A percentile compares a stretch with the other conserved stretches of the same genome.
These are phyloP conservation scores for Agrocybe praecox DNA, from an alignment of 768 basidiomycete genomes.

Conservation along the genomic window DNA sequence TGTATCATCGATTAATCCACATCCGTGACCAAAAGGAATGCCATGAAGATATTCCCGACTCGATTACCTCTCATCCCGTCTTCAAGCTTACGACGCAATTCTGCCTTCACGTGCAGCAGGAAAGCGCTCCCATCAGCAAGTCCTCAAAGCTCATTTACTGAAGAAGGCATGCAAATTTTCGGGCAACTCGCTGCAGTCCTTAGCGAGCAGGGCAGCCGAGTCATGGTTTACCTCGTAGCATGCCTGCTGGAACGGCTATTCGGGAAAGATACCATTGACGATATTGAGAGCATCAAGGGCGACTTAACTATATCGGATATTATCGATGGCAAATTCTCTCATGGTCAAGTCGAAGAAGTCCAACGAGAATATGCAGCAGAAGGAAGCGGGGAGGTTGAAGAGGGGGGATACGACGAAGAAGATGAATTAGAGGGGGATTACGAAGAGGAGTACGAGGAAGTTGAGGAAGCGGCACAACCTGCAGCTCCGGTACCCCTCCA, in stretches of 20 bases:
- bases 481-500: conserved; percentile 16
- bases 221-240: conserved; percentile 87
- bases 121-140: conserved; percentile 75
- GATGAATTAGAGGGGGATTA: conserved; percentile 23
- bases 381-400: conserved; percentile 9
- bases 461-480: conserved; percentile 10
- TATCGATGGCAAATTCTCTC: conserved; percentile 60
- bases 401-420: conserved; percentile 21
- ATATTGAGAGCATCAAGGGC: conserved; percentile 68
- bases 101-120: conserved; percentile 76
- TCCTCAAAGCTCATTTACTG: conserved; percentile 64
- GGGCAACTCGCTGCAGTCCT: conserved; percentile 61
- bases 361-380: conserved; percentile 19
- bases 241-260: conserved; percentile 90
- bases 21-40: conserved; percentile 84
- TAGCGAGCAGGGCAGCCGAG: conserved; percentile 61
- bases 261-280: conserved; percentile 76
- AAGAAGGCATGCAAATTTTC: conserved; percentile 69
- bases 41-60: conserved; percentile 68
- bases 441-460: conserved; percentile 8
- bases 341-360: conserved; percentile 22
- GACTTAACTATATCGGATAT: conserved; percentile 60
- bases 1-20: conserved; percentile 92
- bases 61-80: conserved; percentile 71
- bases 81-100: conserved; percentile 85